Conservation (phyloP, 164 flowering plant species). For the Saururus chinensis region DNA sequence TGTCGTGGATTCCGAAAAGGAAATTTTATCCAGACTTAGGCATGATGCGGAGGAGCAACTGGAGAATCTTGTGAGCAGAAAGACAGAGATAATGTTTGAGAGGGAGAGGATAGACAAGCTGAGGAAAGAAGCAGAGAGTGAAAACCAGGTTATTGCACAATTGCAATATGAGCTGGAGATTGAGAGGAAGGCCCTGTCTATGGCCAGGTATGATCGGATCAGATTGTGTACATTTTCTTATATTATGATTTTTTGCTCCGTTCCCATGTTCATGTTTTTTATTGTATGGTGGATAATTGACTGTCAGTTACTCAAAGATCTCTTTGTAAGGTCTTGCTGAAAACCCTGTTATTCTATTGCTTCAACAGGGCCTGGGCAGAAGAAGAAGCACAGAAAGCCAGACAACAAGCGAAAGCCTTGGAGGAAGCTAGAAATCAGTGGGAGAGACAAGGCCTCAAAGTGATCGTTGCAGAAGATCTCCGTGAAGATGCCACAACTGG, state of each 20-base stretch:
- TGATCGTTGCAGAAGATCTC: slow-evolving; percentile 74
- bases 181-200: slow-evolving; percentile 82
- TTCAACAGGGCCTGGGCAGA: slow-evolving; percentile 88
- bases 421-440: slow-evolving; percentile 94
- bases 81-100: slow-evolving; percentile 68
- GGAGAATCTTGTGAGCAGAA: slow-evolving; percentile 59
- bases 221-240: background rate
- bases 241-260: background rate
- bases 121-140: slow-evolving; percentile 59
- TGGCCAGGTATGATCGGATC: slow-evolving; percentile 69
- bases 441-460: slow-evolving; percentile 81
- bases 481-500: slow-evolving; percentile 52
- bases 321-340: background rate
- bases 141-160: slow-evolving; percentile 55
- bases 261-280: background rate
- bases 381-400: slow-evolving; percentile 88
- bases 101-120: slow-evolving; percentile 68
- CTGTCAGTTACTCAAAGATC: background rate
- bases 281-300: background rate
- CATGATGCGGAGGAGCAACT: slow-evolving; percentile 78
- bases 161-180: slow-evolving; percentile 91
- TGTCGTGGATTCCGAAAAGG: slow-evolving; percentile 83
- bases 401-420: slow-evolving; percentile 75
- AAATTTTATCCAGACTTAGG: slow-evolving; percentile 61
- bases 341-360: background rate